phyloP scores from a whole-genome alignment of 768 basidiomycete species.

The Calocybe gangraenosa region DNA sequence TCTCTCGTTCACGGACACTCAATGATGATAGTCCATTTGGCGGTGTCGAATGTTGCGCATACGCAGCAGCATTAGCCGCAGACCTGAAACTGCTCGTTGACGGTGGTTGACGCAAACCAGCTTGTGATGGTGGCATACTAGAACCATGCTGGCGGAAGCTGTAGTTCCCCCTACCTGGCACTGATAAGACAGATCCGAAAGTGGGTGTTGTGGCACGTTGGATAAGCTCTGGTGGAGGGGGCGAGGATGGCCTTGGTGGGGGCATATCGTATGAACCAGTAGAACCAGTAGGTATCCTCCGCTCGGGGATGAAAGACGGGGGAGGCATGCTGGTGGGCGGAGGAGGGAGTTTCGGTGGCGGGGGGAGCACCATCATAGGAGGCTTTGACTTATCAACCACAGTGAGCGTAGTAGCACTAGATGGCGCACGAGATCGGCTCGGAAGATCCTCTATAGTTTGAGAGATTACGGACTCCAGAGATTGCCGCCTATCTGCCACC shows the following conservation, averaged over 20 bases:
- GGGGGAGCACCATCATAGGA: conserved; percentile 80
- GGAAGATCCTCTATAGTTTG: conserved; percentile 35
- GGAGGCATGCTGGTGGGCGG: conserved; percentile 71
- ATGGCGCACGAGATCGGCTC: conserved; percentile 57
- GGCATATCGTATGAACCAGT: conserved; percentile 52
- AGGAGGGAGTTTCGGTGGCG: conserved; percentile 73
- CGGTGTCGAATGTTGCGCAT: conserved; percentile 42
- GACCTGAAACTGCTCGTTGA: conserved; percentile 85
- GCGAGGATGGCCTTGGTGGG: conserved; percentile 87
- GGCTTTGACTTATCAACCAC: conserved; percentile 75
- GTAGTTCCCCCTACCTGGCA: conserved; percentile 45
- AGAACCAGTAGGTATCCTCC: conserved; percentile 41
- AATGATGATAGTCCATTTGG: conserved; percentile 43
- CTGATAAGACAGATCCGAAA: conserved; percentile 58
- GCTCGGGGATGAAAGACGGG: conserved; percentile 72
- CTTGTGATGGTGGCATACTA: conserved; percentile 69
- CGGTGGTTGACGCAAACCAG: conserved; percentile 62
- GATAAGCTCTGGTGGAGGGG: conserved; percentile 89
- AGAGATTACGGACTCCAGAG: conserved; percentile 68
- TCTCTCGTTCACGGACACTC: conserved; percentile 47
- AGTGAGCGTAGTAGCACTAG: conserved; percentile 42
- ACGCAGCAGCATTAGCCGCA: conserved; percentile 54
- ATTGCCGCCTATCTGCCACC: conserved; percentile 59
- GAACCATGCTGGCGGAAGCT: conserved; percentile 63
- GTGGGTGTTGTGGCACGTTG: conserved; percentile 88